Conservation (phyloP, 2,329 filamentous ascomycete genomes). For the Beauveria pseudobassiana region DNA sequence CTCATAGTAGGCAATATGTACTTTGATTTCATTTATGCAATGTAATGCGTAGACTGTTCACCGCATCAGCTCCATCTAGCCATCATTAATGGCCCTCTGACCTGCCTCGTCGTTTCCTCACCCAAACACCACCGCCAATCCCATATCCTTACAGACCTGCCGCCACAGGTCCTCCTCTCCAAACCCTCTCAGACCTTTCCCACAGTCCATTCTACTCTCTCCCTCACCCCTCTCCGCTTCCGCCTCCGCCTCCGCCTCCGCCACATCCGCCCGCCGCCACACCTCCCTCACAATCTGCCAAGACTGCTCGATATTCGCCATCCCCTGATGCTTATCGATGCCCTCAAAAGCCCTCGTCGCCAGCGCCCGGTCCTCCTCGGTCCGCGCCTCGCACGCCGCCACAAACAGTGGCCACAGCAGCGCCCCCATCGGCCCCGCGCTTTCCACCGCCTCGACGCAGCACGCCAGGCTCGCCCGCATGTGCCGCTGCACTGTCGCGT, state of each 20-base stretch:
- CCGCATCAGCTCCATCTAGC: background rate
- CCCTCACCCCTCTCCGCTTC: slow-evolving; percentile 14
- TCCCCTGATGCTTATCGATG: slow-evolving; percentile 51
- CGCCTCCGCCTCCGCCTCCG: slow-evolving; percentile 11
- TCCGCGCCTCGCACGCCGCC: slow-evolving; percentile 51
- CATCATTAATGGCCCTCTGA: background rate
- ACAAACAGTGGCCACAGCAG: slow-evolving; percentile 60
- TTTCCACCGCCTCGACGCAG: slow-evolving; percentile 47
- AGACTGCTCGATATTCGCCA: slow-evolving; percentile 56
- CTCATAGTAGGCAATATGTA: too few relatives aligned
- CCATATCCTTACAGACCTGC: slow-evolving; percentile 49
- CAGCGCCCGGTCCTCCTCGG: slow-evolving; percentile 40
- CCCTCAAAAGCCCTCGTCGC: slow-evolving; percentile 45
- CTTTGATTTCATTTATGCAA: background rate
- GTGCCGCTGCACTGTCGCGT: slow-evolving; percentile 47
- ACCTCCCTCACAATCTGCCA: slow-evolving; percentile 56
- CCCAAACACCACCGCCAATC: slow-evolving; percentile 52
- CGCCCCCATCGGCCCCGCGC: slow-evolving; percentile 54
- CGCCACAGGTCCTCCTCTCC: slow-evolving; percentile 41
- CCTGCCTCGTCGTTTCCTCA: slow-evolving; percentile 21
- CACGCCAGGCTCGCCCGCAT: slow-evolving; percentile 42
- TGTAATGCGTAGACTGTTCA: background rate
- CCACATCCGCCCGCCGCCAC: slow-evolving; percentile 45
- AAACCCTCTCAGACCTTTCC: background rate
- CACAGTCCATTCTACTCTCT: background rate